Evolutionary conservation across 208 protist species (phyloP), one percentile per base, ranked within the genome.

Genomic region (Acanthamoeba culbertsoni): DNA sequence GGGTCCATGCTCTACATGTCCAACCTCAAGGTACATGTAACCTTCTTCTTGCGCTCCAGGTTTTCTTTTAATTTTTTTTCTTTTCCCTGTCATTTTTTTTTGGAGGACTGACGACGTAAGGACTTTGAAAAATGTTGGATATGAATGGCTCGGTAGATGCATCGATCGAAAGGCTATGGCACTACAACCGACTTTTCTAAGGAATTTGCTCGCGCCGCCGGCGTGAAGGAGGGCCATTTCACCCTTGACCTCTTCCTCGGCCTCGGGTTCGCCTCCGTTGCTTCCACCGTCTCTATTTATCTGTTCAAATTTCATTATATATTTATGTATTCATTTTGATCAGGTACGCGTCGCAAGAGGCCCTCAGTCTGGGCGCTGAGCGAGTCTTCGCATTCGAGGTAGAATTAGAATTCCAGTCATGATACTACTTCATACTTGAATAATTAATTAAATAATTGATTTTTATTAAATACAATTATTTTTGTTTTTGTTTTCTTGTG

Each of bases 241-340:
- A 86, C 75, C 26, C 46, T 86, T 31, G 75, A 86, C 75, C 75
- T 86, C 43, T 86, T 86, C 75, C 31, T 86, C 14, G 75, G 75
- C 12, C 46, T 86, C 45, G 75, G 75, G 42, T 75, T 63, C 55
- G 31, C 4, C n/a, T 16, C n/a, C 59, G 0, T 37, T 68, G 31
- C n/a, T 20, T 14, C 16, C 8, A 68, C 4, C 59, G 18, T 5
- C 18, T 31, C 12, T 7, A 26, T 26, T 31, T n/a, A 62, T 62
- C 2, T 62, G 55, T 3, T 26, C 55, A 62, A 14, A 23, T 3
- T n/a, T 31, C 55, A 65, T 31, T 40, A 35, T 33, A 68, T 31
- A 65, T n/a, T n/a, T n/a, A n/a, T n/a, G n/a, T n/a, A n/a, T n/a
- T n/a, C n/a, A n/a, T n/a, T n/a, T n/a, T n/a, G n/a, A n/a, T n/a